These are phyloP conservation scores for Paraphoma chrysanthemicola DNA, from an alignment of 2,329 filamentous ascomycete genomes.

Conservation along the genomic window DNA sequence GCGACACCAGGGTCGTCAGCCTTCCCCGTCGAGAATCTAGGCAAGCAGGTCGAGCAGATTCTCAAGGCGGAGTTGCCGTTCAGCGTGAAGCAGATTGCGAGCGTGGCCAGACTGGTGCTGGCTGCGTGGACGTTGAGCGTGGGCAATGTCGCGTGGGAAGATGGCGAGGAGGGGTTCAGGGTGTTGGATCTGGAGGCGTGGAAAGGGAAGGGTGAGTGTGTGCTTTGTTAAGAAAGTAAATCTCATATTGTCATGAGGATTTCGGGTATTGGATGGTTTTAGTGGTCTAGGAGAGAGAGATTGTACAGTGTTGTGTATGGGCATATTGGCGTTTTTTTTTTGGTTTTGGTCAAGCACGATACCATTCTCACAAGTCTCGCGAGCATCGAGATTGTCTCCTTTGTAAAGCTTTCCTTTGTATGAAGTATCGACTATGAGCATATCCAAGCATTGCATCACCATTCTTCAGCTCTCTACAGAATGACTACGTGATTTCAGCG, in stretches of 20 bases:
- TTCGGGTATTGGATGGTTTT: not conserved
- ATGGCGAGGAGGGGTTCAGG: slow-evolving; percentile 22
- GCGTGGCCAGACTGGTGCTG: slow-evolving; percentile 35
- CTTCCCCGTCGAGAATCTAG: slow-evolving; percentile 23
- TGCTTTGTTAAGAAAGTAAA: not conserved
- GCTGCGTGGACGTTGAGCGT: slow-evolving; percentile 44
- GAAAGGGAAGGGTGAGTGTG: slow-evolving; percentile 1
- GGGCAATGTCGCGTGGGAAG: slow-evolving; percentile 30
- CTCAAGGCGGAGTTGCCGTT: slow-evolving; percentile 37
- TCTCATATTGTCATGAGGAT: not conserved
- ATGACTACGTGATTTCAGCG: too few relatives aligned
- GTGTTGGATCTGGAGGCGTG: slow-evolving; percentile 11
- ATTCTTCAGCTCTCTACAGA: too few relatives aligned
- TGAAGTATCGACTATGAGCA: too few relatives aligned
- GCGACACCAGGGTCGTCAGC: not conserved
- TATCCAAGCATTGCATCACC: too few relatives aligned
- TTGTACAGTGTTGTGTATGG: slow-evolving; percentile 13
- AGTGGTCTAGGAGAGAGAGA: not conserved
- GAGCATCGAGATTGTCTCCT: not conserved
- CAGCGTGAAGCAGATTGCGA: slow-evolving; percentile 27
- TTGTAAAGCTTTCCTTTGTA: too few relatives aligned
- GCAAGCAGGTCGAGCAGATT: slow-evolving; percentile 29
- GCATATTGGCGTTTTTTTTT: not conserved
- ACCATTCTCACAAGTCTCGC: not conserved
- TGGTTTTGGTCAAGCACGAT: not conserved